These are phyloP conservation scores for Hamamelis virginiana DNA, from an alignment of 164 flowering plant species.

Conservation along the genomic window DNA sequence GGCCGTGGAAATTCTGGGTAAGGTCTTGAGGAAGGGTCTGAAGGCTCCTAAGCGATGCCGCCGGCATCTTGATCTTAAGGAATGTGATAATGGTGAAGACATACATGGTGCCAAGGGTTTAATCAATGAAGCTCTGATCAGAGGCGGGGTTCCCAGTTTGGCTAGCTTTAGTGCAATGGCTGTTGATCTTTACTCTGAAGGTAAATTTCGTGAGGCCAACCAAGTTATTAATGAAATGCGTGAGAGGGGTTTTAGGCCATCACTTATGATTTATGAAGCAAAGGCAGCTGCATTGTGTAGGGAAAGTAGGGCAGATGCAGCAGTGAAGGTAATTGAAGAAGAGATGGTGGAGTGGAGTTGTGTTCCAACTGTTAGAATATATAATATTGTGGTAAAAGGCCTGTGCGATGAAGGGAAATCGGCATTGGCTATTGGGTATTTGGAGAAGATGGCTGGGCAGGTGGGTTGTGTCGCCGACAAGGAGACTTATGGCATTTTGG, in stretches of 20 bases:
- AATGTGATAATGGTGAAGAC: constrained; percentile 24
- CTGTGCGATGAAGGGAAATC: constrained; percentile 52
- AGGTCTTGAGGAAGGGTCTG: constrained; percentile 73
- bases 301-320: constrained; percentile 43
- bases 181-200: constrained; percentile 53
- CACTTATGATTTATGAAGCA: constrained; percentile 45
- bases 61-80: constrained; percentile 34
- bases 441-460: constrained; percentile 62
- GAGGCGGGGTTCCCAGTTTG: constrained; percentile 50
- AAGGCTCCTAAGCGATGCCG: constrained; percentile 49
- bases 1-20: constrained; percentile 56
- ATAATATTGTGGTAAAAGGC: constrained; percentile 49
- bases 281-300: constrained; percentile 53
- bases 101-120: constrained; percentile 37
- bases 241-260: constrained; percentile 45
- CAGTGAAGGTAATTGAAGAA: constrained; percentile 42
- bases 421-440: constrained; percentile 36
- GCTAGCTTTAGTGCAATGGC: constrained; percentile 62
- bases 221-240: constrained; percentile 54
- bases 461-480: constrained; percentile 52
- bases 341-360: constrained; percentile 49
- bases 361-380: constrained; percentile 49
- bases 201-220: constrained; percentile 45
- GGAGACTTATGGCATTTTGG: constrained; percentile 49
- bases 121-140: constrained; percentile 54